Evolutionary conservation across 2,329 filamentous ascomycete species (phyloP).

Genomic region (Allantophomopsis cytisporea): DNA sequence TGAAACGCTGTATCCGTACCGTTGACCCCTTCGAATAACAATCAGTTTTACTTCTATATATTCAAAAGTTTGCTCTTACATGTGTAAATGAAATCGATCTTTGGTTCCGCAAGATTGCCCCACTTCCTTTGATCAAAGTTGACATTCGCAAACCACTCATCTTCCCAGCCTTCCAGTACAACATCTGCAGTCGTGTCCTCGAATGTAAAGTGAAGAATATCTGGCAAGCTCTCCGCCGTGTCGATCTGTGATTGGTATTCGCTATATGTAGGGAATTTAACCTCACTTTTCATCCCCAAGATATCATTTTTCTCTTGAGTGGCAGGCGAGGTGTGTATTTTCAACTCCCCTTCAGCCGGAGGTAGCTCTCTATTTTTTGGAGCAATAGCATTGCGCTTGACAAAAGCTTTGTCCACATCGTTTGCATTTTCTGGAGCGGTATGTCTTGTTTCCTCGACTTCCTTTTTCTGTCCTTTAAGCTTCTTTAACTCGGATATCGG

Average conservation of each 20-base stretch:
- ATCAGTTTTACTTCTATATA: not conserved
- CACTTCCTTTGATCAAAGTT: slow-evolving; percentile 16
- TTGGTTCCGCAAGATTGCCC: slow-evolving; percentile 21
- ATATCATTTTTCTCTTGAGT: too few species aligned
- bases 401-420: too few species aligned
- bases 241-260: slow-evolving; percentile 4
- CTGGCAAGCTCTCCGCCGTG: slow-evolving; percentile 17
- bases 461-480: too few species aligned
- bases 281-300: too few species aligned
- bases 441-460: too few species aligned
- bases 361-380: too few species aligned
- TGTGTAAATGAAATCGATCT: slow-evolving; percentile 29
- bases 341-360: too few species aligned
- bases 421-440: too few species aligned
- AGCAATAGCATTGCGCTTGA: too few species aligned
- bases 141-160: slow-evolving; percentile 24
- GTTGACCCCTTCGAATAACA: slow-evolving; percentile 19
- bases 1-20: slow-evolving; percentile 24
- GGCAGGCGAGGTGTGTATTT: too few species aligned
- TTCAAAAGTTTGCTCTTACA: slow-evolving; percentile 10
- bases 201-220: slow-evolving; percentile 25
- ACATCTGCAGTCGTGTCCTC: slow-evolving; percentile 23
- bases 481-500: too few species aligned
- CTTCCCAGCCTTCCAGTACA: slow-evolving; percentile 25
- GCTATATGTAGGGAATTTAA: slow-evolving; percentile 5